Percentiles rank a stretch among this genome's conserved stretches.
phyloP scores from a whole-genome alignment of 225 moss, liverwort and hornwort species.

The Ulota crispa region DNA sequence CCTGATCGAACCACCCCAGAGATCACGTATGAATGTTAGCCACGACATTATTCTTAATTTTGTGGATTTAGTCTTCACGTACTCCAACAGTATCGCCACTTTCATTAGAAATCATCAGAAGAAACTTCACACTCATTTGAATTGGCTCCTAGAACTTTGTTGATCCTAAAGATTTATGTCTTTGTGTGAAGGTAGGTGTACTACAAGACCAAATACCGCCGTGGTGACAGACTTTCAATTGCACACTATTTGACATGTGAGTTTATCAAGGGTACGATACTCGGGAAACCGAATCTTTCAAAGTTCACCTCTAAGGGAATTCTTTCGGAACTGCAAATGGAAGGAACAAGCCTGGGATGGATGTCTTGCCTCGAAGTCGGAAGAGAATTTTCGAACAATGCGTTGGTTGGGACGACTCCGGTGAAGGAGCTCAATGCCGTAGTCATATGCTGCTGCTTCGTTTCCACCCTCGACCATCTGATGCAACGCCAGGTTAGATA shows the following conservation, averaged over 20 bases:
- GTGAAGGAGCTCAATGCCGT: slow-evolving; percentile 66
- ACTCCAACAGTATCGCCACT: neutral
- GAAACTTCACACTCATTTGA: neutral
- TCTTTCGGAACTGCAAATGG: neutral
- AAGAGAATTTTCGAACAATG: slow-evolving; percentile 66
- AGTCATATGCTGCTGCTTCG: slow-evolving; percentile 57
- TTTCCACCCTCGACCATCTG: slow-evolving; percentile 68
- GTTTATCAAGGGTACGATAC: neutral
- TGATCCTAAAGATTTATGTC: neutral
- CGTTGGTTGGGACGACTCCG: slow-evolving; percentile 57
- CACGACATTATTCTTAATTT: neutral
- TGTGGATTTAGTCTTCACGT: neutral
- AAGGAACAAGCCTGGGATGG: neutral
- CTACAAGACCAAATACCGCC: neutral
- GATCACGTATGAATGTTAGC: neutral
- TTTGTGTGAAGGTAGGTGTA: neutral
- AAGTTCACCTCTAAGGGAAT: neutral
- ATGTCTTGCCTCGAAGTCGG: slow-evolving; percentile 55
- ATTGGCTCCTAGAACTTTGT: neutral
- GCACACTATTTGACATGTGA: neutral
- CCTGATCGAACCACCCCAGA: slow-evolving; percentile 20
- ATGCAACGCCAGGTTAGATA: neutral
- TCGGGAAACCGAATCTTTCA: neutral
- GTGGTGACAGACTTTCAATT: neutral
- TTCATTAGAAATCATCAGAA: neutral